Percentiles rank a stretch among this genome's conserved stretches.
These are phyloP conservation scores for Cladosporium sp. DNA, from an alignment of 2,329 filamentous ascomycete genomes.

Conservation along the genomic window DNA sequence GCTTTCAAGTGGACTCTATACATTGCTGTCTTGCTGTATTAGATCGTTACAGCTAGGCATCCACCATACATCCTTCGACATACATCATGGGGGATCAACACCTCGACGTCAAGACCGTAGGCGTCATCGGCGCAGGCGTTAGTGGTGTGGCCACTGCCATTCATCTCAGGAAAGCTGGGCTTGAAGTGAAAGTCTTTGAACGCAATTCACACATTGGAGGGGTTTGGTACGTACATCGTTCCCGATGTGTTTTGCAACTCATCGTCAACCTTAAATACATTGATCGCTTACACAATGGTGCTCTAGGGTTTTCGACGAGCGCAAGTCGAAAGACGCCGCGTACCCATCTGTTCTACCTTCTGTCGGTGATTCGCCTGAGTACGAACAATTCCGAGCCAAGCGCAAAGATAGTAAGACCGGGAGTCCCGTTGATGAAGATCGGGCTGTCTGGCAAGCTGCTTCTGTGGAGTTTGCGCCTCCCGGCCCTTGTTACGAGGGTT, in stretches of 20 bases:
- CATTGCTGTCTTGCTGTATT: too few species aligned
- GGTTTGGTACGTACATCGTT: constrained; percentile 45
- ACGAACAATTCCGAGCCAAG: constrained; percentile 6
- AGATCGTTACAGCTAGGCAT: too few species aligned
- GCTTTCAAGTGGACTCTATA: too few species aligned
- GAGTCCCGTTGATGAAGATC: background rate
- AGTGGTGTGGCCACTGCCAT: constrained; percentile 46
- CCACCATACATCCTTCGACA: background rate
- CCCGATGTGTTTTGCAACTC: background rate
- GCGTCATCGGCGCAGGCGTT: constrained; percentile 51
- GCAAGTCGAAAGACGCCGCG: constrained; percentile 43
- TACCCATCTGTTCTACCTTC: constrained; percentile 42
- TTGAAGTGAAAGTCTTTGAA: constrained; percentile 54
- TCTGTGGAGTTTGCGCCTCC: constrained; percentile 41
- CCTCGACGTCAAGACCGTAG: constrained; percentile 28
- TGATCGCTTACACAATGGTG: background rate
- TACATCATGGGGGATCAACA: background rate
- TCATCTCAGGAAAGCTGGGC: constrained; percentile 42
- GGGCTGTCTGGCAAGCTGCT: background rate
- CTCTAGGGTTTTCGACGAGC: constrained; percentile 48
- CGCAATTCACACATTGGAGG: constrained; percentile 50
- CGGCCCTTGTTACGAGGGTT: constrained; percentile 51
- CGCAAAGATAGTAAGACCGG: constrained; percentile 1
- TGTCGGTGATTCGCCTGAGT: constrained; percentile 30
- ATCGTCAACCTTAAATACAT: background rate